phyloP scores from a whole-genome alignment of 2,329 filamentous ascomycete species.

The Hypoxylon sp. region DNA sequence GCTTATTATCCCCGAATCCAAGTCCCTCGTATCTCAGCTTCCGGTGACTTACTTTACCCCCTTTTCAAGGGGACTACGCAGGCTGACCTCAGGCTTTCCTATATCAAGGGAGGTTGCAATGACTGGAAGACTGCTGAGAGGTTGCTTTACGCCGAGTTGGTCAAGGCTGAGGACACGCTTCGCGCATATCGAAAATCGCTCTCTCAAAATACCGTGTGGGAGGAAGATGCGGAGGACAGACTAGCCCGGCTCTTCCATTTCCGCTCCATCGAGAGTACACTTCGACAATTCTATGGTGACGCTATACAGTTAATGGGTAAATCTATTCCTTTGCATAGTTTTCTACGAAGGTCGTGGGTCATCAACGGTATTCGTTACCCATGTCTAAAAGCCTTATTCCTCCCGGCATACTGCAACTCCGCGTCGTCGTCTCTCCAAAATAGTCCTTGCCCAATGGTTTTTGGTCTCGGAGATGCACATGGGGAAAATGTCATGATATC shows the following conservation, averaged over 20 bases:
- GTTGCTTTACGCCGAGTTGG: constrained; percentile 32
- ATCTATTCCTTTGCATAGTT: no score
- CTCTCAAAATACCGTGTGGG: not conserved
- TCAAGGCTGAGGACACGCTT: constrained; percentile 32
- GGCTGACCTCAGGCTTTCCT: constrained; percentile 16
- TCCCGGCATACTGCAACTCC: no score
- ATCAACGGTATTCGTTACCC: no score
- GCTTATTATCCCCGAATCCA: constrained; percentile 17
- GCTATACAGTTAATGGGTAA: no score
- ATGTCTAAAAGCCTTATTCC: no score
- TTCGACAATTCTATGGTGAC: not conserved
- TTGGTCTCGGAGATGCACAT: constrained; percentile 27
- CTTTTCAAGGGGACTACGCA: constrained; percentile 14
- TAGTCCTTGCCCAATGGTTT: constrained; percentile 23
- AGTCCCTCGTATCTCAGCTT: constrained; percentile 6
- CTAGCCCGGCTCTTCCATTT: no score
- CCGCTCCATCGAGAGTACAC: not conserved
- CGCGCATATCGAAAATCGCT: constrained; percentile 26
- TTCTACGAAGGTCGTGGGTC: no score
- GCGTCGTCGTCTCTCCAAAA: no score
- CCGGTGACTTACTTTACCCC: constrained; percentile 28
- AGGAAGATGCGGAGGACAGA: no score
- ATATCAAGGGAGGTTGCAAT: not conserved
- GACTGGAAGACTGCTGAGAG: constrained; percentile 1
- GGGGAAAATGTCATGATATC: constrained; percentile 28